Percentiles rank a stretch among this genome's conserved stretches.
Conservation (phyloP, 441 rosid genomes). For the Brassica hybrid region DNA sequence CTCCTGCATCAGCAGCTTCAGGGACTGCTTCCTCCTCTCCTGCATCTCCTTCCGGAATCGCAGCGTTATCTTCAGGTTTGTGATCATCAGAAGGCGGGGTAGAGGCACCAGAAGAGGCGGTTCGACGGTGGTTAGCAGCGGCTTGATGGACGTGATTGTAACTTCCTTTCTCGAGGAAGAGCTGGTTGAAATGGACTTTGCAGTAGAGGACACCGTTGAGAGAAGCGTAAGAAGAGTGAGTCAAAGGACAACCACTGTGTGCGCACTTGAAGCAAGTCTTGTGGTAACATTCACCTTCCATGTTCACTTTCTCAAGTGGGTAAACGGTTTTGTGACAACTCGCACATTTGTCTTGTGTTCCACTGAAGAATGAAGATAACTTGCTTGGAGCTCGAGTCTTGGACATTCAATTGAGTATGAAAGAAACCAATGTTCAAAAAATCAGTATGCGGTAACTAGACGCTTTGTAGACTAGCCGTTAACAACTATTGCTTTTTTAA, state of each 20-base stretch:
- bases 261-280: slow-evolving; percentile 89
- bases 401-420: not conserved
- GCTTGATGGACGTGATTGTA: slow-evolving; percentile 44
- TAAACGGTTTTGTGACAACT: slow-evolving; percentile 39
- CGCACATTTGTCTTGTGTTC: slow-evolving; percentile 43
- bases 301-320: slow-evolving; percentile 44
- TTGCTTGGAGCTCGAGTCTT: slow-evolving; percentile 41
- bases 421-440: no score
- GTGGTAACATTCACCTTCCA: slow-evolving; percentile 90
- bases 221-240: slow-evolving; percentile 89
- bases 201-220: slow-evolving; percentile 87
- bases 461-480: no score
- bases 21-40: slow-evolving; percentile 25
- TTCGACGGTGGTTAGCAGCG: slow-evolving; percentile 38
- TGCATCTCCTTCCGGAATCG: slow-evolving; percentile 18
- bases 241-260: slow-evolving; percentile 77
- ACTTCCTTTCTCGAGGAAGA: slow-evolving; percentile 92
- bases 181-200: slow-evolving; percentile 87
- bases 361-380: slow-evolving; percentile 41
- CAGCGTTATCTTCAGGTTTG: slow-evolving; percentile 22
- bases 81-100: slow-evolving; percentile 30
- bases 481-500: no score
- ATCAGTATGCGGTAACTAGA: no score
- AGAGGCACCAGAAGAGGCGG: slow-evolving; percentile 38
- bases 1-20: slow-evolving; percentile 24